A percentile compares a stretch with the other conserved stretches of the same genome.
Conservation (phyloP, 2,329 filamentous ascomycete genomes). For the Cryphonectria radicalis region DNA sequence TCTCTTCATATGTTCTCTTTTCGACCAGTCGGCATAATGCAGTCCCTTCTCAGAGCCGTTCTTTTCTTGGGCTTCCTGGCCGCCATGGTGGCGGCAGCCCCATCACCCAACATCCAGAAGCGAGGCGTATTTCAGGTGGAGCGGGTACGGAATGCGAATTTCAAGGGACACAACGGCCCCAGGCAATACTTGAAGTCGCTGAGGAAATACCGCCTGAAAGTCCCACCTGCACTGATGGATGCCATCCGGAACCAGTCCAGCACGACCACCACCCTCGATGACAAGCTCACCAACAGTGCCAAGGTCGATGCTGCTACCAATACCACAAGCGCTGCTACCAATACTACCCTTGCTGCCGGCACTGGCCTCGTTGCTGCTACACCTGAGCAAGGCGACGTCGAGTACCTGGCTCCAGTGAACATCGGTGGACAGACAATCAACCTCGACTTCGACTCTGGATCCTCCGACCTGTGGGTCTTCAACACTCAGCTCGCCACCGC, state of each 20-base stretch:
- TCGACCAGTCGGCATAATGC: slow-evolving; percentile 32
- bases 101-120: slow-evolving; percentile 47
- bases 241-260: slow-evolving; percentile 36
- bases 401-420: slow-evolving; percentile 72
- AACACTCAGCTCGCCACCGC: slow-evolving; percentile 58
- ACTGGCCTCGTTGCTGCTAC: slow-evolving; percentile 66
- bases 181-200: slow-evolving; percentile 68
- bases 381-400: slow-evolving; percentile 66
- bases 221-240: slow-evolving; percentile 48
- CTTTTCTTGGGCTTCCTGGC: slow-evolving; percentile 54
- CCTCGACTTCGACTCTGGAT: slow-evolving; percentile 77
- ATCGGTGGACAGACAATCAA: slow-evolving; percentile 71
- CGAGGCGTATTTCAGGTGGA: slow-evolving; percentile 64
- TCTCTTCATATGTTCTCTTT: background rate
- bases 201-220: slow-evolving; percentile 66
- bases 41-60: slow-evolving; percentile 34
- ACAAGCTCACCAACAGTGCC: slow-evolving; percentile 26
- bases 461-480: slow-evolving; percentile 76
- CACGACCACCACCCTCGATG: slow-evolving; percentile 29
- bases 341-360: slow-evolving; percentile 39
- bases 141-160: slow-evolving; percentile 58
- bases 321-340: slow-evolving; percentile 27
- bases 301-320: slow-evolving; percentile 17
- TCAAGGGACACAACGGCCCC: slow-evolving; percentile 60
- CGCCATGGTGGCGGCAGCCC: slow-evolving; percentile 51